Percentiles rank a stretch among this genome's conserved stretches.
These are phyloP conservation scores for Pyricularia sp. DNA, from an alignment of 2,329 filamentous ascomycete species.

Conservation along the genomic window DNA sequence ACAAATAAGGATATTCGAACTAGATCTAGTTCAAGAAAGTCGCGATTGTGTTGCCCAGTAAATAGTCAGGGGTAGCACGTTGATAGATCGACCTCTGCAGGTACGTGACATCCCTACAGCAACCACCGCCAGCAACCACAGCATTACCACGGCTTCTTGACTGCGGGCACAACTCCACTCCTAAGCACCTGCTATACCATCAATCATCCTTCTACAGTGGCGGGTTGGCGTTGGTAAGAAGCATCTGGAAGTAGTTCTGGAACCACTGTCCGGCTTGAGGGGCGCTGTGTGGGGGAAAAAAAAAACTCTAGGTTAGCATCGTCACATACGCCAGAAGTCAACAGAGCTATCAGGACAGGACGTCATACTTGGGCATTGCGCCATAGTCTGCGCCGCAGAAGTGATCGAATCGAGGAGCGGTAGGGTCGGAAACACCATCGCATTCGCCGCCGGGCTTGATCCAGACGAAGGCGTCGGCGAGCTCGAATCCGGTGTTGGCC, in stretches of 20 bases:
- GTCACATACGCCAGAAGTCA: too few species aligned
- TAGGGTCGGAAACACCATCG: slow-evolving; percentile 29
- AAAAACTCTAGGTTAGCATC: background rate
- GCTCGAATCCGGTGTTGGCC: slow-evolving; percentile 46
- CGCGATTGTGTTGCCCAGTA: too few species aligned
- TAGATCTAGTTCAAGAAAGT: too few species aligned
- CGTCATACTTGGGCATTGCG: slow-evolving; percentile 26
- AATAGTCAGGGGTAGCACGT: too few species aligned
- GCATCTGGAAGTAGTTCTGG: slow-evolving; percentile 48
- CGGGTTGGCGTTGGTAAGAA: slow-evolving; percentile 47
- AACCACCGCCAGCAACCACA: too few species aligned
- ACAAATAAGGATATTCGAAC: too few species aligned
- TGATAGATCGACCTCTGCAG: too few species aligned
- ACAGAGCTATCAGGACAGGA: too few species aligned
- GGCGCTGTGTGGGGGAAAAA: slow-evolving; percentile 45
- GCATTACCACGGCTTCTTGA: too few species aligned
- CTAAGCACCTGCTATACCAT: too few species aligned
- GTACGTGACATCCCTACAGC: too few species aligned
- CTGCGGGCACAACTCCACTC: too few species aligned
- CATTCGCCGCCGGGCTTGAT: slow-evolving; percentile 58
- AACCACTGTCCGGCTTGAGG: slow-evolving; percentile 65
- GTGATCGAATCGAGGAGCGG: slow-evolving; percentile 39
- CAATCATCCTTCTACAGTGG: slow-evolving; percentile 24
- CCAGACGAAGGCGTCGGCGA: slow-evolving; percentile 61
- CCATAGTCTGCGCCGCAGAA: slow-evolving; percentile 39